Conservation (phyloP, 2,329 filamentous ascomycete genomes). For the Tolypocladium nubicola region DNA sequence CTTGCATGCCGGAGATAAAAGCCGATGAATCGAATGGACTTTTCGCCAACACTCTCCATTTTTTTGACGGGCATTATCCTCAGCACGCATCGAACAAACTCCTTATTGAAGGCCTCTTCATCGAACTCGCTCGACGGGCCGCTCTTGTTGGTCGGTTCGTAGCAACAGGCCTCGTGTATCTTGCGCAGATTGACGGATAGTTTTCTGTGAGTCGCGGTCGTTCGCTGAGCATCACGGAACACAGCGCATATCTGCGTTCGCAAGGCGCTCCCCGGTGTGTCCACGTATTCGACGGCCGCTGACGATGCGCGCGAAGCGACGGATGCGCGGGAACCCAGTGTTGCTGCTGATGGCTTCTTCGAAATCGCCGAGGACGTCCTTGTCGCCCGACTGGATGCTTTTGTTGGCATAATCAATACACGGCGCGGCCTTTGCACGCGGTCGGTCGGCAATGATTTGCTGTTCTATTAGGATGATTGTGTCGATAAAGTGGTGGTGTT, state of each 20-base stretch:
- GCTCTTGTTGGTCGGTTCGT: slow-evolving; percentile 47
- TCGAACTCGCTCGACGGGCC: slow-evolving; percentile 55
- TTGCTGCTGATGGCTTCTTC: slow-evolving; percentile 27
- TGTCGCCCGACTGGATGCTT: slow-evolving; percentile 34
- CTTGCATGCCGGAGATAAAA: slow-evolving; percentile 67
- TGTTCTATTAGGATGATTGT: not conserved
- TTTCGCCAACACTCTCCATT: slow-evolving; percentile 78
- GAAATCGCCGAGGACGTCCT: slow-evolving; percentile 32
- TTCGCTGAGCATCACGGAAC: slow-evolving; percentile 77
- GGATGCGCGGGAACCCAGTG: slow-evolving; percentile 29
- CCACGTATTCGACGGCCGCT: slow-evolving; percentile 63
- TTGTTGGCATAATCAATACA: slow-evolving; percentile 33
- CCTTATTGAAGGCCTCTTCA: slow-evolving; percentile 77
- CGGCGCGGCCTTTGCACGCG: not conserved
- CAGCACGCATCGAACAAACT: slow-evolving; percentile 74
- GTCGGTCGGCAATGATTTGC: not conserved
- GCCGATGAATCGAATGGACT: slow-evolving; percentile 76
- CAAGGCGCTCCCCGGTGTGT: slow-evolving; percentile 59
- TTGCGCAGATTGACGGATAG: slow-evolving; percentile 80
- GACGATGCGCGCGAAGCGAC: slow-evolving; percentile 37
- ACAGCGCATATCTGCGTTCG: slow-evolving; percentile 63
- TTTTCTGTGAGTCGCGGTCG: slow-evolving; percentile 83
- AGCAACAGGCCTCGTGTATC: slow-evolving; percentile 76
- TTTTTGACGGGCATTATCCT: slow-evolving; percentile 83
- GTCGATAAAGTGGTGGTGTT: slow-evolving; percentile 1